Evolutionary conservation across 2,329 filamentous ascomycete genomes (phyloP).

Genomic region (Tolypocladium ophioglossoides): DNA sequence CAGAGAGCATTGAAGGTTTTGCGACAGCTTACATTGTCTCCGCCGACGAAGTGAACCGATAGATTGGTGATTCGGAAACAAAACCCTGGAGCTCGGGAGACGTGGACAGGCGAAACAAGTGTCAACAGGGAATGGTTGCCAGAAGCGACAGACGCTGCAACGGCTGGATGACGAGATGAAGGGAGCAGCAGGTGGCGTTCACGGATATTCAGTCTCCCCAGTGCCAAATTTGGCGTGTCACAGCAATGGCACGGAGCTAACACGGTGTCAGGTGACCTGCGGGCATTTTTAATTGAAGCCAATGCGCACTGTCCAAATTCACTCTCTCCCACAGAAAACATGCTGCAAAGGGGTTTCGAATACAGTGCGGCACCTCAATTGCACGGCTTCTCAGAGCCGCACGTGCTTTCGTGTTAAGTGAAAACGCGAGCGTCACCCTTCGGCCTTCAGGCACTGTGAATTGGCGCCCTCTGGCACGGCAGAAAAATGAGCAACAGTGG

Average conservation of each 20-base stretch:
- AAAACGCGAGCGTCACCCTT: slow-evolving; percentile 10
- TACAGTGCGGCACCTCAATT: not conserved
- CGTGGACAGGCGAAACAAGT: not conserved
- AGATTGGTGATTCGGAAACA: too few relatives aligned
- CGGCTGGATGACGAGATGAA: not conserved
- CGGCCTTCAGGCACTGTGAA: slow-evolving; percentile 19
- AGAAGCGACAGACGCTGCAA: not conserved
- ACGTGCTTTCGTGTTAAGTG: slow-evolving; percentile 24
- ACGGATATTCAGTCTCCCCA: slow-evolving; percentile 4
- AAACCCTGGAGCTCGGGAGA: too few relatives aligned
- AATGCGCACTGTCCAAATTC: slow-evolving; percentile 9
- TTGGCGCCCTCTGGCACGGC: slow-evolving; percentile 8
- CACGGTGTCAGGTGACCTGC: slow-evolving; percentile 23
- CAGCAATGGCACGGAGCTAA: slow-evolving; percentile 12
- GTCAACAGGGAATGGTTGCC: not conserved
- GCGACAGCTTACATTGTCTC: not conserved
- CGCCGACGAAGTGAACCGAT: not conserved
- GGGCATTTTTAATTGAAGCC: not conserved
- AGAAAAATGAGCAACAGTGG: slow-evolving; percentile 9
- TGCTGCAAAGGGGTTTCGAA: not conserved
- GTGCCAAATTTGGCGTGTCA: slow-evolving; percentile 8
- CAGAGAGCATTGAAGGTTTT: not conserved
- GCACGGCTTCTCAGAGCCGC: slow-evolving; percentile 8
- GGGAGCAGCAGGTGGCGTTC: slow-evolving; percentile 1
- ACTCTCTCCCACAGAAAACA: not conserved